A percentile compares a stretch with the other conserved stretches of the same genome.
phyloP scores from a whole-genome alignment of 169 alveolate genomes.

The Eimeria sp. region DNA sequence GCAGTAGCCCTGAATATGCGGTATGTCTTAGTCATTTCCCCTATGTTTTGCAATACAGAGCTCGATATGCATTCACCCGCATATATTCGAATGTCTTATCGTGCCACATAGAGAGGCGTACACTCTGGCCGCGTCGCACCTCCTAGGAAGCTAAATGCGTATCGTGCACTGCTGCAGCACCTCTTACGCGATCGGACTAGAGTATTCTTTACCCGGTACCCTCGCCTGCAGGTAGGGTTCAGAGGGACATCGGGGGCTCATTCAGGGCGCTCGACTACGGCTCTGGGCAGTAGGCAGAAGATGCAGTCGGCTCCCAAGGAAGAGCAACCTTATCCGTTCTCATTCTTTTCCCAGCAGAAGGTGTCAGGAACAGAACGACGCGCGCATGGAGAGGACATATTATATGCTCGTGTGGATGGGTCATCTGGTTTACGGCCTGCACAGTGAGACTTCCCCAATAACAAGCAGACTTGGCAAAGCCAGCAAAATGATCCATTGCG shows the following conservation, averaged over 20 bases:
- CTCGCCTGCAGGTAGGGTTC: constrained; percentile 26
- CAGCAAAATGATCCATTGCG: neutral
- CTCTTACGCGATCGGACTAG: constrained; percentile 10
- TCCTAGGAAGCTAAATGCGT: neutral
- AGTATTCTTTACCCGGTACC: constrained; percentile 33
- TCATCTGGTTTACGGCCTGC: constrained; percentile 65
- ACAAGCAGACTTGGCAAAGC: neutral
- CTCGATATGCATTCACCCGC: neutral
- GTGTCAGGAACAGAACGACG: constrained; percentile 72
- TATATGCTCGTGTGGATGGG: constrained; percentile 67
- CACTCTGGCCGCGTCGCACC: neutral
- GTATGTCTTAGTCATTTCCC: neutral
- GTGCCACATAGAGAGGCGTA: neutral
- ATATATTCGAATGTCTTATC: neutral
- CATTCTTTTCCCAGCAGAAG: constrained; percentile 67
- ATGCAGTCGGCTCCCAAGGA: neutral
- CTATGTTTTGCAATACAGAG: neutral
- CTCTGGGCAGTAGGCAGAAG: neutral
- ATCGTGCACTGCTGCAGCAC: constrained; percentile 26
- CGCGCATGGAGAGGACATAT: constrained; percentile 22
- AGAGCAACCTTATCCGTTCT: constrained; percentile 39
- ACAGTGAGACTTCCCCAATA: constrained; percentile 44
- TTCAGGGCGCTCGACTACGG: neutral
- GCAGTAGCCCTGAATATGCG: neutral
- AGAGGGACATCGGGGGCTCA: neutral